Evolutionary conservation across 2,329 filamentous ascomycete species (phyloP).

Genomic region (Berkeleyomyces basicola): DNA sequence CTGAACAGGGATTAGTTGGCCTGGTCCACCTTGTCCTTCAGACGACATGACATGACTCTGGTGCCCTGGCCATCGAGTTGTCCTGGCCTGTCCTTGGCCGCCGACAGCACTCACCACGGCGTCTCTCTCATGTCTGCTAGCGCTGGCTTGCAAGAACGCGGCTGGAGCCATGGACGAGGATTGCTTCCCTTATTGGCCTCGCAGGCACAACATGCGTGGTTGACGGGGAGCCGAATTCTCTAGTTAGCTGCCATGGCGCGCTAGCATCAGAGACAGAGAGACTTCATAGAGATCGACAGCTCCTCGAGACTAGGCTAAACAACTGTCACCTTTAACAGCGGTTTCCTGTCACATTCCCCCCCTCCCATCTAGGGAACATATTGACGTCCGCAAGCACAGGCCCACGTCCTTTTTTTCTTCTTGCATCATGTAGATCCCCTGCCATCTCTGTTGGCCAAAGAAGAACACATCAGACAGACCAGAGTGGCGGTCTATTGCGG

Average conservation of each 20-base stretch:
- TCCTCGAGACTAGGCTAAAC: not conserved
- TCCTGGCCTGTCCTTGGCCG: too few relatives aligned
- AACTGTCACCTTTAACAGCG: not conserved
- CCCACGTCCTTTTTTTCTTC: not conserved
- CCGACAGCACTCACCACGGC: too few relatives aligned
- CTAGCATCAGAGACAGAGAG: not conserved
- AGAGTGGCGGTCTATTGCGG: not conserved
- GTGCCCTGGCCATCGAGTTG: too few relatives aligned
- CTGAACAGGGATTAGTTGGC: conserved; percentile 4
- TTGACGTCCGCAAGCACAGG: too few relatives aligned
- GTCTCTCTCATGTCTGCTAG: too few relatives aligned
- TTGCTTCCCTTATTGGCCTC: not conserved
- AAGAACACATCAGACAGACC: not conserved
- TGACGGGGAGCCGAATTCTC: too few relatives aligned
- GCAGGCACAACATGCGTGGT: not conserved
- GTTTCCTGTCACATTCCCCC: too few relatives aligned
- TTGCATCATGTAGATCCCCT: not conserved
- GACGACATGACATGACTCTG: too few relatives aligned
- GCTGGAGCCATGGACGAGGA: not conserved
- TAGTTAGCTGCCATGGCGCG: too few relatives aligned
- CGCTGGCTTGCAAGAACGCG: not conserved
- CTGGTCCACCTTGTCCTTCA: not conserved
- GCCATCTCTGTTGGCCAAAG: not conserved
- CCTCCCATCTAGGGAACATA: too few relatives aligned
- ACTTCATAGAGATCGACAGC: not conserved